These are phyloP conservation scores for Chamaenerion angustifolium DNA, from an alignment of 345 rosid species.

Conservation along the genomic window DNA sequence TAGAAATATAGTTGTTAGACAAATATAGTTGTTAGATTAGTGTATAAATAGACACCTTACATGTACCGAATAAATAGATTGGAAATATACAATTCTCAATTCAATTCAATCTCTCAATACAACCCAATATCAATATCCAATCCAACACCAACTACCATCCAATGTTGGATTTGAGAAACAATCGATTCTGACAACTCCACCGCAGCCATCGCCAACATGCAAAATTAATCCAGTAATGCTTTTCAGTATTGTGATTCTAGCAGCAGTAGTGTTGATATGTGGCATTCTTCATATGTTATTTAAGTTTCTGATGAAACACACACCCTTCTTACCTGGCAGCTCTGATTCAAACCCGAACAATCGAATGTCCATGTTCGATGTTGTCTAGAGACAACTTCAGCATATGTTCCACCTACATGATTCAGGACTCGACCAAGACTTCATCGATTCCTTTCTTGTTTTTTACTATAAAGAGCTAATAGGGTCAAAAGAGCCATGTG, in stretches of 20 bases:
- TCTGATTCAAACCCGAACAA: slow-evolving; percentile 40
- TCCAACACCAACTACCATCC: no score
- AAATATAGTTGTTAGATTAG: no score
- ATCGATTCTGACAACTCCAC: slow-evolving; percentile 14
- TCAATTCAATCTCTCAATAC: no score
- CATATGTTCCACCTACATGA: slow-evolving; percentile 89
- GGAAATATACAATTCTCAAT: no score
- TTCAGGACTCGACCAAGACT: slow-evolving; percentile 81
- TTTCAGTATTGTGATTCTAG: slow-evolving; percentile 48
- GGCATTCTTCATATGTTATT: slow-evolving; percentile 58
- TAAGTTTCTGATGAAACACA: slow-evolving; percentile 43
- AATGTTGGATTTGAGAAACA: no score
- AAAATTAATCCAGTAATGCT: slow-evolving; percentile 52
- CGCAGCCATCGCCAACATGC: slow-evolving; percentile 14
- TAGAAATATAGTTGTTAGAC: no score
- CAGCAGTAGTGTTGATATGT: slow-evolving; percentile 49
- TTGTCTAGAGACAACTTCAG: slow-evolving; percentile 66
- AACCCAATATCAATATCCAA: no score
- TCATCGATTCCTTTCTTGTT: slow-evolving; percentile 73
- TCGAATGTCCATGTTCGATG: slow-evolving; percentile 47
- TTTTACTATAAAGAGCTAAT: slow-evolving; percentile 56
- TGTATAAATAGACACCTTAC: no score
- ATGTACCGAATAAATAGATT: no score
- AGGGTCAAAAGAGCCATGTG: slow-evolving; percentile 72
- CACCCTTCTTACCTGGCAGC: slow-evolving; percentile 25